Conservation (phyloP, 805 yeast genomes). For the Ascoidea rubescens region DNA sequence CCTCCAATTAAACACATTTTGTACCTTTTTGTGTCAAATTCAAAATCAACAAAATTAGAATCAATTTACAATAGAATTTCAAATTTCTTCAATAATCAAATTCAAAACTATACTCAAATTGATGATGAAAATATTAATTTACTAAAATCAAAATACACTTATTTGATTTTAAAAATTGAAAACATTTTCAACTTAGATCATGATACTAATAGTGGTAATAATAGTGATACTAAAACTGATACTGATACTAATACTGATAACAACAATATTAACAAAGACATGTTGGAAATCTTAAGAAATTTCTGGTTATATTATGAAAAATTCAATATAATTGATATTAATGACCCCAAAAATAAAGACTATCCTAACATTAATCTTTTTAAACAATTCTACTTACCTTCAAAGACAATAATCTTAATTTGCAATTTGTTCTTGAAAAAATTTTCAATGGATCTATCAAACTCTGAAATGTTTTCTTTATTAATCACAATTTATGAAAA, state of each 20-base stretch:
- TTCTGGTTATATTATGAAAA: slow-evolving; percentile 10
- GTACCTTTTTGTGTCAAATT: slow-evolving; percentile 7
- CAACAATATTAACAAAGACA: slow-evolving; percentile 7
- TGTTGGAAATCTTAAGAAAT: slow-evolving; percentile 7
- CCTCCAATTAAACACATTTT: slow-evolving; percentile 3
- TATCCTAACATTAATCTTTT: not conserved
- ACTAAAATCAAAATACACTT: slow-evolving; percentile 4
- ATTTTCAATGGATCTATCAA: slow-evolving; percentile 4
- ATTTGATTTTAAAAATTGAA: slow-evolving; percentile 8
- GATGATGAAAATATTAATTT: slow-evolving; percentile 8
- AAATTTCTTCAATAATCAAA: slow-evolving; percentile 5
- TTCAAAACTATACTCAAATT: slow-evolving; percentile 6
- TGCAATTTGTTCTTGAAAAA: slow-evolving; percentile 7
- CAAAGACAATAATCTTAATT: slow-evolving; percentile 8
- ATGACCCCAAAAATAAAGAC: slow-evolving; percentile 3
- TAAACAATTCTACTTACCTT: slow-evolving; percentile 7
- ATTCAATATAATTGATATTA: slow-evolving; percentile 8
- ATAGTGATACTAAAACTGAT: not conserved
- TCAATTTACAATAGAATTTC: slow-evolving; percentile 9
- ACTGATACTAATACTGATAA: no score
- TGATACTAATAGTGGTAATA: not conserved
- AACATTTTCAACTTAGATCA: slow-evolving; percentile 2
- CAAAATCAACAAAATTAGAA: slow-evolving; percentile 7
- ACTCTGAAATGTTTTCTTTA: slow-evolving; percentile 9
- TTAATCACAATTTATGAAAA: slow-evolving; percentile 10